phyloP scores from a whole-genome alignment of 1,284 basidiomycete species.

The Anthracocystis walkeri region DNA sequence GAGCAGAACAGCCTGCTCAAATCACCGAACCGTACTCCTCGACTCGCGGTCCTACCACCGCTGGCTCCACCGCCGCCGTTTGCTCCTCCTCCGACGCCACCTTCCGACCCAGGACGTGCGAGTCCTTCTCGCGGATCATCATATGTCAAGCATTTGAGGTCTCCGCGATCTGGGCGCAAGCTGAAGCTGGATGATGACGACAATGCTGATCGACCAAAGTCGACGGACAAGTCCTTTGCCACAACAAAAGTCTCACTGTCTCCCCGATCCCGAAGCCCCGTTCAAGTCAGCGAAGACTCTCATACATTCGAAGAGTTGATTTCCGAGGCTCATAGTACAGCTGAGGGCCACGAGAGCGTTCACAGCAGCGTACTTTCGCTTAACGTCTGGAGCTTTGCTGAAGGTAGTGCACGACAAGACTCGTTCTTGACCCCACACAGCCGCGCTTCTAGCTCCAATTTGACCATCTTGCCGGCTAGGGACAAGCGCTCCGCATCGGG shows the following conservation, averaged over 20 bases:
- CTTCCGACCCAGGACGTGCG: background rate
- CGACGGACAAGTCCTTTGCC: background rate
- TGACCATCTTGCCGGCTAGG: background rate
- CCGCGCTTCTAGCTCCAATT: background rate
- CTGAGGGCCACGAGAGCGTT: constrained; percentile 19
- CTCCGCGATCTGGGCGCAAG: background rate
- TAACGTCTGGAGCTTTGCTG: constrained; percentile 15
- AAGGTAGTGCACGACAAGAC: background rate
- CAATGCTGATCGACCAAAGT: too few relatives aligned
- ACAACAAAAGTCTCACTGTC: background rate
- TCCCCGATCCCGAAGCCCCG: background rate
- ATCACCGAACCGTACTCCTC: constrained; percentile 5
- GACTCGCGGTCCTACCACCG: constrained; percentile 14
- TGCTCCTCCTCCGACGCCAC: constrained; percentile 27
- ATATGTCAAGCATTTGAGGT: background rate
- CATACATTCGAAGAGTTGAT: background rate
- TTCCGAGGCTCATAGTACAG: background rate
- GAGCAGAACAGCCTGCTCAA: constrained; percentile 18
- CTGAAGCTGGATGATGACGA: background rate
- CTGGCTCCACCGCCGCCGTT: constrained; percentile 29
- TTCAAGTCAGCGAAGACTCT: background rate
- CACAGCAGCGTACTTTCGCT: constrained; percentile 20
- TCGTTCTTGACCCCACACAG: constrained; percentile 12
- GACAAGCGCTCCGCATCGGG: background rate
- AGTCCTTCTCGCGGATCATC: background rate